Conservation (phyloP, 352 stramenopile species). For the Phytophthora aleatoria region DNA sequence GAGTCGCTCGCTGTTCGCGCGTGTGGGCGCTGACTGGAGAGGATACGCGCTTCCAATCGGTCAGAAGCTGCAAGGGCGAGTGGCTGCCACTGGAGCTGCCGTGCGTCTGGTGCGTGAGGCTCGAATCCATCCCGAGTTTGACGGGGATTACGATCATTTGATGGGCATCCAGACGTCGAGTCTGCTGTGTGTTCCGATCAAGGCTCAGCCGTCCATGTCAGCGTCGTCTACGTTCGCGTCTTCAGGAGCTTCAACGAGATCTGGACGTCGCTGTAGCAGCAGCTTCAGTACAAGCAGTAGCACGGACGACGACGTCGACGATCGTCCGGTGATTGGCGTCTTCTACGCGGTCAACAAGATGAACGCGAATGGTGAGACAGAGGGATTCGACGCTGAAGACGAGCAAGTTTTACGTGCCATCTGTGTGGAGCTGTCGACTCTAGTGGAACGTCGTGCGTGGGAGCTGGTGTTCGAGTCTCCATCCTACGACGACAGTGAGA, state of each 20-base stretch:
- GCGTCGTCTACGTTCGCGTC: constrained; percentile 22
- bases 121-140: constrained; percentile 64
- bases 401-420: constrained; percentile 72
- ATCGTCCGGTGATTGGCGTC: constrained; percentile 64
- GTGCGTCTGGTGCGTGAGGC: constrained; percentile 64
- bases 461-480: constrained; percentile 75
- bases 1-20: constrained; percentile 68
- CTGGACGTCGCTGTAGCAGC: constrained; percentile 42
- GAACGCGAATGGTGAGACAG: constrained; percentile 33
- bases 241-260: constrained; percentile 22
- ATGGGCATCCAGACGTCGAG: constrained; percentile 66
- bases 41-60: constrained; percentile 72
- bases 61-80: constrained; percentile 70
- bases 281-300: constrained; percentile 67
- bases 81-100: constrained; percentile 63
- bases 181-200: constrained; percentile 78
- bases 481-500: constrained; percentile 45
- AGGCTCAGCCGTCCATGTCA: constrained; percentile 41
- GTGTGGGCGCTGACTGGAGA: constrained; percentile 67
- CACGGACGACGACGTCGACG: constrained; percentile 40
- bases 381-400: constrained; percentile 66
- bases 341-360: constrained; percentile 87
- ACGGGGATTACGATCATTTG: constrained; percentile 64
- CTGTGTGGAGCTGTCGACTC: constrained; percentile 58
- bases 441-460: constrained; percentile 72